Percentiles rank a stretch among this genome's conserved stretches.
Evolutionary conservation across 345 rosid species (phyloP).

Genomic region (Toxicodendron radicans): DNA sequence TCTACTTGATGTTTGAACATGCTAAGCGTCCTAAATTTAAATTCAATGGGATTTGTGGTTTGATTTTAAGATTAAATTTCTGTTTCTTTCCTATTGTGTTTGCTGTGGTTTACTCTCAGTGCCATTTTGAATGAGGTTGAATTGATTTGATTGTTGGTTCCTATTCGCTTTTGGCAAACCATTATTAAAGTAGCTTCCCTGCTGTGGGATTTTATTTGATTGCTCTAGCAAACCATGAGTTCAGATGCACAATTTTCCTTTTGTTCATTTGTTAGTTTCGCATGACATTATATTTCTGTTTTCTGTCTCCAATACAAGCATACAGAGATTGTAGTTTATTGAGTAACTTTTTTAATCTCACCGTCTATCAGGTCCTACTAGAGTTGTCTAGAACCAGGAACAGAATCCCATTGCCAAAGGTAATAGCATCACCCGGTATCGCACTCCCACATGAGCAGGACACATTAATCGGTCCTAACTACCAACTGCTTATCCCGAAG

Average conservation of each 20-base stretch:
- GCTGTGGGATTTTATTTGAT: background rate
- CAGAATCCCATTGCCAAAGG: constrained; percentile 81
- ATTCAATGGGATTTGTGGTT: background rate
- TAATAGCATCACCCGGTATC: constrained; percentile 63
- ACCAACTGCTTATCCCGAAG: constrained; percentile 69
- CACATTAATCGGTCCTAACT: constrained; percentile 73
- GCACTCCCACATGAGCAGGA: constrained; percentile 89
- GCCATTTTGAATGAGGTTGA: background rate
- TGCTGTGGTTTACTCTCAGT: background rate
- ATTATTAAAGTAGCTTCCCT: background rate
- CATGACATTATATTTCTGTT: background rate
- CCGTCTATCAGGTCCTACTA: constrained; percentile 51
- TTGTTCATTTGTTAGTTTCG: background rate
- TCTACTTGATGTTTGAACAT: background rate
- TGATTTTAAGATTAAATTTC: background rate
- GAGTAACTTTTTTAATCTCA: background rate
- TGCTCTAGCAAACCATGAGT: background rate
- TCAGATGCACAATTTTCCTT: background rate
- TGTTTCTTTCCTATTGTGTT: background rate
- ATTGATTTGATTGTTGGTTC: background rate
- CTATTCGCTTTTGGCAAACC: background rate
- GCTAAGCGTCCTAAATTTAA: background rate
- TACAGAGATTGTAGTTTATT: background rate
- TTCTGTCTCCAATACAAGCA: background rate
- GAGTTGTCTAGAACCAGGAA: constrained; percentile 83